These are phyloP conservation scores for Caryopteris hybrid DNA, from an alignment of 305 asterid genomes.

Conservation along the genomic window DNA sequence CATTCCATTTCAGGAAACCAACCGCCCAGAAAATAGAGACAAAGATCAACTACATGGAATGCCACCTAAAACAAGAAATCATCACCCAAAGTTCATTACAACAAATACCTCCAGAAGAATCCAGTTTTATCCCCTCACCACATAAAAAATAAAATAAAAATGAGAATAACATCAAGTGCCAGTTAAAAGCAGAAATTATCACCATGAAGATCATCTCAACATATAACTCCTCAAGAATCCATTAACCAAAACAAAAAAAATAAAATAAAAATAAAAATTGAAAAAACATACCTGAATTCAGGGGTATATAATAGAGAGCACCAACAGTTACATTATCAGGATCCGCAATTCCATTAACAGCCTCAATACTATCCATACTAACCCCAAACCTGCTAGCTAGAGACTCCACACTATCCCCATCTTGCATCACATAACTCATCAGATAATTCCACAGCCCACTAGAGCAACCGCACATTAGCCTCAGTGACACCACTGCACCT, in stretches of 20 bases:
- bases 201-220: neutral
- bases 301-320: slow-evolving; percentile 66
- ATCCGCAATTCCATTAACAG: slow-evolving; percentile 62
- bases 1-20: neutral
- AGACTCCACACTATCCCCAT: slow-evolving; percentile 78
- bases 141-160: no score
- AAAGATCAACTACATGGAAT: slow-evolving; percentile 1
- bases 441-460: slow-evolving; percentile 91
- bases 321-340: slow-evolving; percentile 90
- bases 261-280: no score
- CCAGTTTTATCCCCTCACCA: no score
- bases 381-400: slow-evolving; percentile 95
- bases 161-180: neutral
- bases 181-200: slow-evolving; percentile 9
- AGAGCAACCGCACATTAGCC: slow-evolving; percentile 89
- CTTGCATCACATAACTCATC: slow-evolving; percentile 88
- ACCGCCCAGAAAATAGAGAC: neutral
- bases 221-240: slow-evolving; percentile 11
- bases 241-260: no score
- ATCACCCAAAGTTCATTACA: neutral
- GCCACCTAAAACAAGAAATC: slow-evolving; percentile 13
- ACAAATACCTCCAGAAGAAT: slow-evolving; percentile 8
- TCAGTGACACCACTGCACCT: slow-evolving; percentile 79
- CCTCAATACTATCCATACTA: slow-evolving; percentile 90
- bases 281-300: slow-evolving; percentile 67